These are phyloP conservation scores for Aspergillus sp. DNA, from an alignment of 2,329 filamentous ascomycete genomes.

Conservation along the genomic window DNA sequence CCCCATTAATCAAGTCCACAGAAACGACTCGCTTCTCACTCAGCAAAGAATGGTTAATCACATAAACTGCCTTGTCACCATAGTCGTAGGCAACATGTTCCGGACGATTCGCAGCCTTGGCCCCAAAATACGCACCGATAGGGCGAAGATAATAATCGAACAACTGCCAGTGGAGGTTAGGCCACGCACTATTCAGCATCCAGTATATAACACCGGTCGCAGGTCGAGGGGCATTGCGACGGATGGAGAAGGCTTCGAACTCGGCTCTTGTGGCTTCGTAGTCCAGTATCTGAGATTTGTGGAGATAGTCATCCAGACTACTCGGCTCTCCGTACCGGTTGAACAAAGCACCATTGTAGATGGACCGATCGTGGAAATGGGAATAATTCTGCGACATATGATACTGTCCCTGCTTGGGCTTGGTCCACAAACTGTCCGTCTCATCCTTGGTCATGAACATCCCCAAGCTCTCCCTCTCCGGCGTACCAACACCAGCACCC, in stretches of 20 bases:
- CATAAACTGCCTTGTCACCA: constrained; percentile 38
- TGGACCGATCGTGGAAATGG: constrained; percentile 51
- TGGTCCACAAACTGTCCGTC: constrained; percentile 53
- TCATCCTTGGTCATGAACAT: constrained; percentile 51
- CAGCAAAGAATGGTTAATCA: constrained; percentile 52
- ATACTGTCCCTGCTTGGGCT: constrained; percentile 49
- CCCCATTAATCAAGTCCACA: constrained; percentile 47
- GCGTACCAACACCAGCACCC: constrained; percentile 59
- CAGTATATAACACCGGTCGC: constrained; percentile 62
- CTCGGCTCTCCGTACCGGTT: constrained; percentile 49
- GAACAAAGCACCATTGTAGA: constrained; percentile 55
- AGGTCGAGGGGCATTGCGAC: constrained; percentile 47
- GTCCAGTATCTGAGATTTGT: constrained; percentile 59
- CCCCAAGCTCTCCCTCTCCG: constrained; percentile 50
- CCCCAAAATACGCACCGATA: constrained; percentile 56
- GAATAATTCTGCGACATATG: constrained; percentile 58
- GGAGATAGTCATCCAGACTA: constrained; percentile 54
- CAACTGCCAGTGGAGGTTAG: constrained; percentile 60
- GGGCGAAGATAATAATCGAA: constrained; percentile 61
- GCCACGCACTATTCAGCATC: constrained; percentile 65
- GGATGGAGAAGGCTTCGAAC: constrained; percentile 53
- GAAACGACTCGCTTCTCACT: constrained; percentile 40
- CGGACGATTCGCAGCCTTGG: constrained; percentile 45
- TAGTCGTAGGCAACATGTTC: constrained; percentile 58
- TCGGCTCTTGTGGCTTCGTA: constrained; percentile 60